phyloP scores from a whole-genome alignment of 441 rosid genomes.

The Arabidopsis lyrata region DNA sequence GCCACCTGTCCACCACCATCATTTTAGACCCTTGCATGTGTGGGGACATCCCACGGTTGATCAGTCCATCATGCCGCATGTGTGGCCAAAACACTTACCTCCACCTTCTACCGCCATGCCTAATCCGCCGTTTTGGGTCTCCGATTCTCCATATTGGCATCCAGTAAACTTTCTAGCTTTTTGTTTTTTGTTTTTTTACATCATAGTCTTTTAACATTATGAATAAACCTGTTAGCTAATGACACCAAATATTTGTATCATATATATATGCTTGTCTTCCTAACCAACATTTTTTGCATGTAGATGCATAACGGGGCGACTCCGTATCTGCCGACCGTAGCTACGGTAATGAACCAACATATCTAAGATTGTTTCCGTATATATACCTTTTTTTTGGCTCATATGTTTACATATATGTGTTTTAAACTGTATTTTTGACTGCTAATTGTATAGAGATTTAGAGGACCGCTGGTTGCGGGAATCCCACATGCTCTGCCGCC shows the following conservation, averaged over 20 bases:
- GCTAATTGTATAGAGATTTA: constrained; percentile 53
- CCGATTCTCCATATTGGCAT: constrained; percentile 63
- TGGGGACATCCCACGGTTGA: constrained; percentile 88
- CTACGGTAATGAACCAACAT: constrained; percentile 51
- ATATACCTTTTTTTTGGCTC: neutral
- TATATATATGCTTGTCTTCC: neutral
- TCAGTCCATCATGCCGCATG: constrained; percentile 36
- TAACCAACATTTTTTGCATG: constrained; percentile 2
- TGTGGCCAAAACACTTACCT: constrained; percentile 71
- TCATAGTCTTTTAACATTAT: neutral
- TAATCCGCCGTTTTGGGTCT: constrained; percentile 40
- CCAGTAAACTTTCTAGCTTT: constrained; percentile 20
- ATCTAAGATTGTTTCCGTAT: constrained; percentile 26
- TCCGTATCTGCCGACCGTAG: constrained; percentile 54
- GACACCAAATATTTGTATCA: neutral
- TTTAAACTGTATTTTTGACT: neutral
- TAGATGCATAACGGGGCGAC: constrained; percentile 61
- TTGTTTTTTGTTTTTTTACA: neutral
- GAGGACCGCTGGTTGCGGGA: constrained; percentile 52
- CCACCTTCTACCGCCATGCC: constrained; percentile 53
- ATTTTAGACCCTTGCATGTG: constrained; percentile 77
- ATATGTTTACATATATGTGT: neutral
- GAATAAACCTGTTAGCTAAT: neutral
- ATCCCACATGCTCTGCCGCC: constrained; percentile 52
- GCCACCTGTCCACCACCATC: constrained; percentile 52